Evolutionary conservation across 345 rosid species (phyloP).

Genomic region (Rhizophora apiculata): DNA sequence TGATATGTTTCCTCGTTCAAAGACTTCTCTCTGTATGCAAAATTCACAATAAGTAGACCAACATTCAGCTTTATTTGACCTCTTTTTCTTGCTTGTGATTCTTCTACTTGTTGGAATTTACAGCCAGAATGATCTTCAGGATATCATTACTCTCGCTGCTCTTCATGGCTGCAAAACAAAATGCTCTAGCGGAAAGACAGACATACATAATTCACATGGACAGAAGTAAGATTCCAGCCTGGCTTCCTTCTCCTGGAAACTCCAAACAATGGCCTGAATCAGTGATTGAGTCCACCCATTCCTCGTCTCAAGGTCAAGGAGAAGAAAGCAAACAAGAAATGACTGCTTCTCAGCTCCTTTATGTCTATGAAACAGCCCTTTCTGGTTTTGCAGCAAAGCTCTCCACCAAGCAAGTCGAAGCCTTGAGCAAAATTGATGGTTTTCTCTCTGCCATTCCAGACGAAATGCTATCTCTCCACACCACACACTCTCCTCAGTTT

Average conservation of each 20-base stretch:
- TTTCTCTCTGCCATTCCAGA: constrained; percentile 57
- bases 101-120: background rate
- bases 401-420: constrained; percentile 42
- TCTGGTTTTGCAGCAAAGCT: constrained; percentile 72
- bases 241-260: constrained; percentile 9
- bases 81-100: no score
- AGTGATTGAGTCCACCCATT: constrained; percentile 30
- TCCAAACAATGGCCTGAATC: constrained; percentile 37
- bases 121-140: constrained; percentile 26
- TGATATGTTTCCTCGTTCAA: no score
- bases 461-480: constrained; percentile 55
- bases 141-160: constrained; percentile 24
- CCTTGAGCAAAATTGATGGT: constrained; percentile 46
- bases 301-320: constrained; percentile 23
- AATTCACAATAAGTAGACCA: no score
- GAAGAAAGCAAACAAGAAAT: constrained; percentile 19
- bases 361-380: constrained; percentile 49
- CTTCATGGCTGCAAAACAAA: constrained; percentile 15
- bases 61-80: no score
- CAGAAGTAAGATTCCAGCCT: constrained; percentile 35
- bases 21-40: no score
- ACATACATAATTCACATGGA: constrained; percentile 65
- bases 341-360: constrained; percentile 43
- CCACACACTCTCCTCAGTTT: constrained; percentile 59
- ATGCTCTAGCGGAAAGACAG: background rate